Percentiles rank a stretch among this genome's conserved stretches.
These are phyloP conservation scores for Beta vulgaris DNA, from an alignment of 148 eudicot genomes.

Conservation along the genomic window DNA sequence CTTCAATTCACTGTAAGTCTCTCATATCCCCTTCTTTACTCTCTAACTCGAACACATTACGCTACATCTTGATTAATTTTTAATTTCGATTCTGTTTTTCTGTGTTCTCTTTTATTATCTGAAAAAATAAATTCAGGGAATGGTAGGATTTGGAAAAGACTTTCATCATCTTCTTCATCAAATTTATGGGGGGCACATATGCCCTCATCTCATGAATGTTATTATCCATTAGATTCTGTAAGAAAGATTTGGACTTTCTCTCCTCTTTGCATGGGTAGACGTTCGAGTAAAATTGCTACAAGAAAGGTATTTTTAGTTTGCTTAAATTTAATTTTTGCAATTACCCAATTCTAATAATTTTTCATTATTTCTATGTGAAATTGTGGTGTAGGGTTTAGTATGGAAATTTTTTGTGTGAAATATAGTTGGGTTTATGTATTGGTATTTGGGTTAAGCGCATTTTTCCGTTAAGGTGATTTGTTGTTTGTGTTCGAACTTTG, in stretches of 20 bases:
- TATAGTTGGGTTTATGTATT: neutral
- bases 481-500: neutral
- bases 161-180: slow-evolving; percentile 40
- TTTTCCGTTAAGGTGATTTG: neutral
- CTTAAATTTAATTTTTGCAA: neutral
- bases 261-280: slow-evolving; percentile 89
- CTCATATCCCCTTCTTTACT: slow-evolving; percentile 1
- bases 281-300: slow-evolving; percentile 80
- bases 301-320: slow-evolving; percentile 59
- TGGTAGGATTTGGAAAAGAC: slow-evolving; percentile 27
- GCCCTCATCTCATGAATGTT: slow-evolving; percentile 15
- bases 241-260: slow-evolving; percentile 68
- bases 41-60: neutral
- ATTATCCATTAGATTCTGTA: slow-evolving; percentile 19
- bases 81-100: neutral
- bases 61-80: slow-evolving; percentile 1
- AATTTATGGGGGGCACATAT: slow-evolving; percentile 28
- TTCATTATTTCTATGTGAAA: neutral
- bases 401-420: neutral
- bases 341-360: neutral
- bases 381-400: neutral
- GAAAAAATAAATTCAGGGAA: slow-evolving; percentile 30
- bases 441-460: neutral
- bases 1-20: slow-evolving; percentile 29
- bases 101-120: neutral